A percentile compares a stretch with the other conserved stretches of the same genome.
Evolutionary conservation across 441 rosid genomes (phyloP).

Genomic region (Metrosideros polymorpha): DNA sequence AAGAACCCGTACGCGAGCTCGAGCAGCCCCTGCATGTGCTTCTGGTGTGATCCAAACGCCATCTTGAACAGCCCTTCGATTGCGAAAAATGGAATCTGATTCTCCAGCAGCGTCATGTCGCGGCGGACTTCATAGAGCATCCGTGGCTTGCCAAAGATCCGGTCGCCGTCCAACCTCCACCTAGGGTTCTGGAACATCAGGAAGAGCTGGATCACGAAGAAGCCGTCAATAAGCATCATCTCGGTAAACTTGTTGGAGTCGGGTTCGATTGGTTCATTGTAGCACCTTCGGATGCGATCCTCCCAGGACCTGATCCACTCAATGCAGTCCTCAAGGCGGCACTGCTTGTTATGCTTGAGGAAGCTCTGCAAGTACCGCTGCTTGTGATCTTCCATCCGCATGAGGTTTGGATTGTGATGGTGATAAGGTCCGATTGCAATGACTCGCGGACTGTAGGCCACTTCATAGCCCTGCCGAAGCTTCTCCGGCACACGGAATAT

Average conservation of each 20-base stretch:
- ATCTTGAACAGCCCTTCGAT: background rate
- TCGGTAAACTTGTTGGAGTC: background rate
- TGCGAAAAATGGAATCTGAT: slow-evolving; percentile 2
- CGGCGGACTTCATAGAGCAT: background rate
- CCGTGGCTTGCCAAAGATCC: background rate
- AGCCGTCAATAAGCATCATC: background rate
- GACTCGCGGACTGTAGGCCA: background rate
- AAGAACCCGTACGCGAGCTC: background rate
- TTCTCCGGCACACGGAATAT: background rate
- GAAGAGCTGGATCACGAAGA: slow-evolving; percentile 1
- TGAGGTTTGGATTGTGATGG: background rate
- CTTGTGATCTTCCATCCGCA: background rate
- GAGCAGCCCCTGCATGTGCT: background rate
- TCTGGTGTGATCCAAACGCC: background rate
- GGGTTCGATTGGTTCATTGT: background rate
- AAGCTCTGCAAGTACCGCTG: background rate
- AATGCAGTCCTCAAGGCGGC: background rate
- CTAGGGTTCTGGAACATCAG: background rate
- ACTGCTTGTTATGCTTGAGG: background rate
- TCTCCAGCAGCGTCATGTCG: slow-evolving; percentile 2
- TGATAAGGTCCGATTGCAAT: background rate
- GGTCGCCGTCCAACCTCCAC: background rate
- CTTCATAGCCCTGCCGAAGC: background rate
- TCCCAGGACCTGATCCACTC: background rate
- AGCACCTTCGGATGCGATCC: background rate